A percentile compares a stretch with the other conserved stretches of the same genome.
phyloP scores from a whole-genome alignment of 441 rosid genomes.

The Dalechampia spathulata region DNA sequence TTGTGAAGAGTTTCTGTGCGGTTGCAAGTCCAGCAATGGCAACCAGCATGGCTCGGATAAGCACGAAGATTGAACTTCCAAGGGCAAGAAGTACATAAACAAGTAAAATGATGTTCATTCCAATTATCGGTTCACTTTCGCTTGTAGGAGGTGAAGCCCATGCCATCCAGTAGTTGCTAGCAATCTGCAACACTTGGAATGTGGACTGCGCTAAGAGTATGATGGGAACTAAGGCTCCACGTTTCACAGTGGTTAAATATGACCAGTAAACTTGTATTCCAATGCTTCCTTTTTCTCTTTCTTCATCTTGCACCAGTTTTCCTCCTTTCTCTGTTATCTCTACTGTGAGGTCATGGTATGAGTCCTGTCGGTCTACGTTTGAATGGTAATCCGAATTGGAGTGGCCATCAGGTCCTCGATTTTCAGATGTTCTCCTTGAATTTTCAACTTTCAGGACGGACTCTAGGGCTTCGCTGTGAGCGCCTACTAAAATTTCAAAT shows the following conservation, averaged over 20 bases:
- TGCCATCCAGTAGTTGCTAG: constrained; percentile 98
- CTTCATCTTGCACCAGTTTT: constrained; percentile 91
- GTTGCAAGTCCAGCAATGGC: constrained; percentile 72
- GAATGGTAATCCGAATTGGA: constrained; percentile 30
- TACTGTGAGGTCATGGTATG: constrained; percentile 44
- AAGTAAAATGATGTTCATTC: constrained; percentile 56
- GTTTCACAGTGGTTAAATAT: constrained; percentile 65
- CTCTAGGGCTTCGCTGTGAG: constrained; percentile 78
- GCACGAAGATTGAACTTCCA: constrained; percentile 68
- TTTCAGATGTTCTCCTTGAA: constrained; percentile 41
- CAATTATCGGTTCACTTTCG: constrained; percentile 38
- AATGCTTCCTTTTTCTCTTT: constrained; percentile 87
- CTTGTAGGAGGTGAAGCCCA: constrained; percentile 79
- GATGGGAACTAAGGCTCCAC: constrained; percentile 72
- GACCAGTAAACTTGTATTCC: constrained; percentile 90
- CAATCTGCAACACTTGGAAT: constrained; percentile 79
- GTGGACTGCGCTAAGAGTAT: constrained; percentile 83
- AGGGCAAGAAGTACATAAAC: constrained; percentile 66
- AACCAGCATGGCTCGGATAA: constrained; percentile 59
- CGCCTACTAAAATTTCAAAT: constrained; percentile 86
- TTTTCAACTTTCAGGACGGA: constrained; percentile 59
- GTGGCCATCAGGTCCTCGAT: constrained; percentile 31
- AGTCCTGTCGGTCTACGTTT: constrained; percentile 38
- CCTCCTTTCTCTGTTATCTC: constrained; percentile 62
- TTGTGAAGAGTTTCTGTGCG: constrained; percentile 72